Percentiles rank a stretch among this genome's conserved stretches.
phyloP scores from a whole-genome alignment of 768 basidiomycete species.

The Pisolithus marmoratus region DNA sequence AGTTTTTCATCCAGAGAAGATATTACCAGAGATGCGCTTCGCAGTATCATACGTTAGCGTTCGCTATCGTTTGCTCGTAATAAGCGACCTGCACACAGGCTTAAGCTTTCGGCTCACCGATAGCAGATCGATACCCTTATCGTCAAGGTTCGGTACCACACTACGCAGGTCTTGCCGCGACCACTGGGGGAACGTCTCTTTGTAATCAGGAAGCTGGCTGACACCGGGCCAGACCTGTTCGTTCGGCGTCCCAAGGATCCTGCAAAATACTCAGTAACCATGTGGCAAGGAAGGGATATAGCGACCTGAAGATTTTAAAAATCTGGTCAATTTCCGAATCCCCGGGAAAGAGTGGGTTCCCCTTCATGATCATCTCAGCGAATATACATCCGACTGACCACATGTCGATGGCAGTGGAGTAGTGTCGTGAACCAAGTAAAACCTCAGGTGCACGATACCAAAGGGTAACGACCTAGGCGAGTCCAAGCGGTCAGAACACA shows the following conservation, averaged over 20 bases:
- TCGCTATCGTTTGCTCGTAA: conserved; percentile 33
- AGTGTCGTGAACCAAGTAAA: conserved; percentile 90
- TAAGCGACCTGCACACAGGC: background rate
- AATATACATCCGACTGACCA: conserved; percentile 99
- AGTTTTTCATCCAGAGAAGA: conserved; percentile 1
- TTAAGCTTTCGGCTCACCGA: conserved; percentile 38
- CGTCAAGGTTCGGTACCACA: conserved; percentile 68
- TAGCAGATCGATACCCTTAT: conserved; percentile 73
- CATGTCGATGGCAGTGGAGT: conserved; percentile 98
- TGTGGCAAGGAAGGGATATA: background rate
- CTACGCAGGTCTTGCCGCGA: conserved; percentile 61
- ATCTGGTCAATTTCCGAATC: conserved; percentile 99
- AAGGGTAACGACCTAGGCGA: conserved; percentile 85
- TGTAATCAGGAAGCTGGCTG: conserved; percentile 85
- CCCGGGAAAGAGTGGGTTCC: conserved; percentile 90
- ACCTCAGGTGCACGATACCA: conserved; percentile 99
- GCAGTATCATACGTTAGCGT: conserved; percentile 85
- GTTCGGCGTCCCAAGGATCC: conserved; percentile 90
- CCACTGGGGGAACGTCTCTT: conserved; percentile 97
- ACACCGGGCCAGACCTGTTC: conserved; percentile 93
- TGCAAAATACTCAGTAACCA: conserved; percentile 26
- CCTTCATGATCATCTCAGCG: conserved; percentile 96
- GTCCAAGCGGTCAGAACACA: conserved; percentile 8
- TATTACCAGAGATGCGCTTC: conserved; percentile 84
- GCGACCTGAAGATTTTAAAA: conserved; percentile 95